Evolutionary conservation across 1,284 basidiomycete genomes (phyloP).

Genomic region (Tilletia horrida): DNA sequence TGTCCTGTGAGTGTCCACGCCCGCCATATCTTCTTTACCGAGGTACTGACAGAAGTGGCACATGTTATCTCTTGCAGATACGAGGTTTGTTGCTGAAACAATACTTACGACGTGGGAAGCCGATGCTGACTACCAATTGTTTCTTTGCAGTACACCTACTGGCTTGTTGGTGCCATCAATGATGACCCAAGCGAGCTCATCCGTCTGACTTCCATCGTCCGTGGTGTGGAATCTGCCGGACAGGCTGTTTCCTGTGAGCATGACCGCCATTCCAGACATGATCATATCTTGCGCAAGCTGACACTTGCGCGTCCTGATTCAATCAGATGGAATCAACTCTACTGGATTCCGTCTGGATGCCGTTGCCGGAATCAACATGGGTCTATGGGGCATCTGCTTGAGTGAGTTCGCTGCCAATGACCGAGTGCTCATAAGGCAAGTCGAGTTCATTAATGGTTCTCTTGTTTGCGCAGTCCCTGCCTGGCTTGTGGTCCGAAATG

Average conservation of each 20-base stretch:
- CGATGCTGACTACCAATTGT: conserved; percentile 24
- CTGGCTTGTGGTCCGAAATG: conserved; percentile 45
- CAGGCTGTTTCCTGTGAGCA: conserved; percentile 40
- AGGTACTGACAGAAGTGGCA: conserved; percentile 1
- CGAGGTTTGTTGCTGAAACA: conserved; percentile 6
- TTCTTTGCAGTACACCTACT: conserved; percentile 46
- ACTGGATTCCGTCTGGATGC: conserved; percentile 41
- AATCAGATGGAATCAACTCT: conserved; percentile 41
- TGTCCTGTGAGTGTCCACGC: conserved; percentile 21
- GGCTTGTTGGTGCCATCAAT: conserved; percentile 33
- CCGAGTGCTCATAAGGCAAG: too few species aligned
- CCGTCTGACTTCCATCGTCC: conserved; percentile 45
- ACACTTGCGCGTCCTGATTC: not conserved
- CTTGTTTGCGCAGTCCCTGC: conserved; percentile 24
- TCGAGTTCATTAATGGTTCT: too few species aligned
- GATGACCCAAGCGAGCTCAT: conserved; percentile 44
- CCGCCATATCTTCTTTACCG: not conserved
- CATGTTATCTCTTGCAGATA: conserved; percentile 24
- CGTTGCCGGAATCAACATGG: conserved; percentile 49
- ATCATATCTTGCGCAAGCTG: not conserved
- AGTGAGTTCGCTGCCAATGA: not conserved
- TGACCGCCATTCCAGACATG: too few species aligned
- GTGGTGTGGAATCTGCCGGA: conserved; percentile 48
- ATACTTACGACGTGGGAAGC: conserved; percentile 12
- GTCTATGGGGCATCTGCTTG: conserved; percentile 39